Evolutionary conservation across 2,329 filamentous ascomycete species (phyloP).

Genomic region (Hymenoscyphus fructigenus): DNA sequence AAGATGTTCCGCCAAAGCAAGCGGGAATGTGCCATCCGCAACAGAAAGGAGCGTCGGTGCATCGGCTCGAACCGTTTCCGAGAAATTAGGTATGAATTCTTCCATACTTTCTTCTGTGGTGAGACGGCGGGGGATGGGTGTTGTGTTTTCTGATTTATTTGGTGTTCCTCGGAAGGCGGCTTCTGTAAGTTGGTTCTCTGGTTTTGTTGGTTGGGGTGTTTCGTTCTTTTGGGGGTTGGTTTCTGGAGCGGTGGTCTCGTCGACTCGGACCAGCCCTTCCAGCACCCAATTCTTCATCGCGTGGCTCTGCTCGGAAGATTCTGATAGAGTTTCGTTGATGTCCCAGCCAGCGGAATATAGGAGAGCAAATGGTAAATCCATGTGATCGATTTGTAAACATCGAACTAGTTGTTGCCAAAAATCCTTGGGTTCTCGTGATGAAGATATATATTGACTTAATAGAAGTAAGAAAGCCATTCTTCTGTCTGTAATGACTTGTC

Average conservation of each 20-base stretch:
- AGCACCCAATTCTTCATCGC: slow-evolving; percentile 23
- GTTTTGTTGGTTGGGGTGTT: neutral
- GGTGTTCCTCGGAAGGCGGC: neutral
- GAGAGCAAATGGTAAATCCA: slow-evolving; percentile 37
- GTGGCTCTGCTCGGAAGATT: slow-evolving; percentile 22
- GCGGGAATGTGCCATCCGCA: slow-evolving; percentile 54
- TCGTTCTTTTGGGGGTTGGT: neutral
- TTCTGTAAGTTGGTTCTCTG: neutral
- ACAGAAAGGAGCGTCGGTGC: slow-evolving; percentile 19
- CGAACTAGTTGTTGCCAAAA: slow-evolving; percentile 36
- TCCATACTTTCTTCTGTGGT: slow-evolving; percentile 14
- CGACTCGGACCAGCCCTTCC: slow-evolving; percentile 24
- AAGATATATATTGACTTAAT: slow-evolving; percentile 37
- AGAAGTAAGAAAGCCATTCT: slow-evolving; percentile 42
- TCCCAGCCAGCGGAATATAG: slow-evolving; percentile 36
- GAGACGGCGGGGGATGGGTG: slow-evolving; percentile 13
- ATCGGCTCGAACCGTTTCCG: slow-evolving; percentile 20
- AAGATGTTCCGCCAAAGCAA: slow-evolving; percentile 57
- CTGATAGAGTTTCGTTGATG: slow-evolving; percentile 25
- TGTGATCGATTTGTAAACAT: slow-evolving; percentile 29
- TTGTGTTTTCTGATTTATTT: neutral
- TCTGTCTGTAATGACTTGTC: slow-evolving; percentile 30
- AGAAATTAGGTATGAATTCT: slow-evolving; percentile 19
- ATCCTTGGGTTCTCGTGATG: slow-evolving; percentile 35
- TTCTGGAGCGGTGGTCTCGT: neutral